These are phyloP conservation scores for Lactifluus echinatus DNA, from an alignment of 768 basidiomycete species.

Conservation along the genomic window DNA sequence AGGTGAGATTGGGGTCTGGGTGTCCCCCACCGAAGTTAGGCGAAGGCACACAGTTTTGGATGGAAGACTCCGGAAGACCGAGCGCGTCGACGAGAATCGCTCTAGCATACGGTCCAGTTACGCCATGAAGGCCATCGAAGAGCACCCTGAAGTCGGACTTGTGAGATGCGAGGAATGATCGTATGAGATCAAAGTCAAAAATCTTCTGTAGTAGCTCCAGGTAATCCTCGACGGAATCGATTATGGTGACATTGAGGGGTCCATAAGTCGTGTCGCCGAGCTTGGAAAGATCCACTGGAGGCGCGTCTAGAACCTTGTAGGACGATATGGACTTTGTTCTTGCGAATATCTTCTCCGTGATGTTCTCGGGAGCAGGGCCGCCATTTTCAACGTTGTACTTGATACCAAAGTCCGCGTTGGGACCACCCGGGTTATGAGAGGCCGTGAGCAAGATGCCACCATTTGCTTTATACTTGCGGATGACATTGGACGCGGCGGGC, in stretches of 20 bases:
- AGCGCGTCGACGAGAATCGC: slow-evolving; percentile 81
- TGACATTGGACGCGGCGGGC: slow-evolving; percentile 92
- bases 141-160: slow-evolving; percentile 68
- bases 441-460: slow-evolving; percentile 97
- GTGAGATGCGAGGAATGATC: slow-evolving; percentile 71
- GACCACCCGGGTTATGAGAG: slow-evolving; percentile 96
- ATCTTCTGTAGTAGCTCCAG: slow-evolving; percentile 73
- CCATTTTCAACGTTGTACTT: slow-evolving; percentile 99
- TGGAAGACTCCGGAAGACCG: slow-evolving; percentile 65
- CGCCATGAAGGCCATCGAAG: slow-evolving; percentile 94
- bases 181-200: slow-evolving; percentile 93
- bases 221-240: slow-evolving; percentile 92
- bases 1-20: slow-evolving; percentile 97
- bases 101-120: slow-evolving; percentile 92
- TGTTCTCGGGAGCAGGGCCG: slow-evolving; percentile 91
- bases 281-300: slow-evolving; percentile 74
- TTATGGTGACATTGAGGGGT: slow-evolving; percentile 77
- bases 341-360: slow-evolving; percentile 94
- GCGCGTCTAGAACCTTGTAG: slow-evolving; percentile 79
- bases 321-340: slow-evolving; percentile 76
- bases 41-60: slow-evolving; percentile 86
- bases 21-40: slow-evolving; percentile 98
- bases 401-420: slow-evolving; percentile 98
- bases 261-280: slow-evolving; percentile 75
- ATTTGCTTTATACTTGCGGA: slow-evolving; percentile 91